phyloP scores from a whole-genome alignment of 768 basidiomycete genomes.

The Lepiota venenata region DNA sequence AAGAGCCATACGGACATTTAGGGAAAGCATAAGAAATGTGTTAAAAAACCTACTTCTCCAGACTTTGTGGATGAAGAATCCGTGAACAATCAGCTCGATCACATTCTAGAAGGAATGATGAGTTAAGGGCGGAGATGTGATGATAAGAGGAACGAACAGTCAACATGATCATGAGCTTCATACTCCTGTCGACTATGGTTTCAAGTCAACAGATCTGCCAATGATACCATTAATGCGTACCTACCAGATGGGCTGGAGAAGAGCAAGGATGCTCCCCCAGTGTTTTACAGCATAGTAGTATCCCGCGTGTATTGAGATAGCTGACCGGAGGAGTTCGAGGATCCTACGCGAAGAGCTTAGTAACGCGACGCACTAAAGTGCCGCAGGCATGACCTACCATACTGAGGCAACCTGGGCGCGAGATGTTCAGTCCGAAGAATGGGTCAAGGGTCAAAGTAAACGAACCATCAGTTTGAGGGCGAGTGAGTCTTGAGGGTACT shows the following conservation, averaged over 20 bases:
- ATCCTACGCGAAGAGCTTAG: neutral
- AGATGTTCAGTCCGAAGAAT: neutral
- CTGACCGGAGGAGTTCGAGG: slow-evolving; percentile 5
- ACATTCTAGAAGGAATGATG: neutral
- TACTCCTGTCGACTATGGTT: neutral
- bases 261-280: neutral
- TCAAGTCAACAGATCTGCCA: neutral
- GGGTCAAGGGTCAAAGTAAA: neutral
- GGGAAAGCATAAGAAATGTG: too few relatives aligned
- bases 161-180: slow-evolving; percentile 11
- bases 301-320: slow-evolving; percentile 4
- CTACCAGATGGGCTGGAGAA: neutral
- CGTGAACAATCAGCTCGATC: slow-evolving; percentile 6
- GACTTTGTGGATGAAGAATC: slow-evolving; percentile 10
- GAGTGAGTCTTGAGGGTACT: slow-evolving; percentile 2
- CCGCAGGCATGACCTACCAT: neutral
- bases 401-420: neutral
- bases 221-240: neutral
- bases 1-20: too few relatives aligned
- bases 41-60: slow-evolving; percentile 5
- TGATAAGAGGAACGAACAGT: neutral
- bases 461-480: slow-evolving; percentile 1
- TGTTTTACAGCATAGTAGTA: slow-evolving; percentile 10
- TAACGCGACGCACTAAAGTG: too few relatives aligned
- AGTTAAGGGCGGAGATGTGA: neutral